phyloP scores from a whole-genome alignment of 2,329 filamentous ascomycete genomes.

The Fusarium chlamydosporum region DNA sequence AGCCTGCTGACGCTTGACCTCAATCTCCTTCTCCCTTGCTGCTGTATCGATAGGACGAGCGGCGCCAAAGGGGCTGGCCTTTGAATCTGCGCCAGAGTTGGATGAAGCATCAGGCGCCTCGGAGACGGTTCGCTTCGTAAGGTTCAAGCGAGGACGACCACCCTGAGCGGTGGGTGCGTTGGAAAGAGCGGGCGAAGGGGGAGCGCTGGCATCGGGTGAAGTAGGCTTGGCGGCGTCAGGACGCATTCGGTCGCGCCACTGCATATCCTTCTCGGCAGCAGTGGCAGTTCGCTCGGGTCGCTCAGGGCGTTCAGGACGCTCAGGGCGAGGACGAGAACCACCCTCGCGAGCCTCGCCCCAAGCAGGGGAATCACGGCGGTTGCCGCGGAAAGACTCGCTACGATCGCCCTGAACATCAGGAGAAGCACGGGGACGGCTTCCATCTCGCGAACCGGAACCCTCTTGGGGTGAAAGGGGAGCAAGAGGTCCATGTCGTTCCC shows the following conservation, averaged over 20 bases:
- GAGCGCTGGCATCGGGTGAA: constrained; percentile 79
- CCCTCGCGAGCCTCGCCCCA: constrained; percentile 83
- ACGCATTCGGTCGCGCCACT: constrained; percentile 93
- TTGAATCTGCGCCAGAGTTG: constrained; percentile 74
- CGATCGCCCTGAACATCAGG: constrained; percentile 68
- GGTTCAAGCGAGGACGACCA: constrained; percentile 85
- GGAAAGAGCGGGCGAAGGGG: constrained; percentile 78
- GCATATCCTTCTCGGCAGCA: constrained; percentile 91
- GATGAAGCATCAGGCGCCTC: constrained; percentile 71
- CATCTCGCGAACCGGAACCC: constrained; percentile 65
- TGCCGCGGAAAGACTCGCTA: constrained; percentile 70
- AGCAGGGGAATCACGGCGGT: constrained; percentile 77
- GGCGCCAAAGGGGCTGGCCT: constrained; percentile 93
- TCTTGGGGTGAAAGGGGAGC: constrained; percentile 76
- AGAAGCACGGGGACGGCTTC: constrained; percentile 66
- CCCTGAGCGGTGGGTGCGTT: constrained; percentile 64
- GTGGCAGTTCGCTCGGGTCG: constrained; percentile 80
- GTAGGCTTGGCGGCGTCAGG: constrained; percentile 79
- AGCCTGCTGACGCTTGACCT: constrained; percentile 83
- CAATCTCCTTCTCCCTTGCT: constrained; percentile 87
- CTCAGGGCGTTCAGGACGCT: constrained; percentile 78
- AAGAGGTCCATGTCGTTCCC: constrained; percentile 94
- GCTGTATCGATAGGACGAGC: constrained; percentile 95
- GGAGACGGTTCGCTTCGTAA: constrained; percentile 91
- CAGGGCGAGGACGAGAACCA: constrained; percentile 80